These are phyloP conservation scores for Tylopilus plumbeoviolaceoides DNA, from an alignment of 768 basidiomycete genomes.

Conservation along the genomic window DNA sequence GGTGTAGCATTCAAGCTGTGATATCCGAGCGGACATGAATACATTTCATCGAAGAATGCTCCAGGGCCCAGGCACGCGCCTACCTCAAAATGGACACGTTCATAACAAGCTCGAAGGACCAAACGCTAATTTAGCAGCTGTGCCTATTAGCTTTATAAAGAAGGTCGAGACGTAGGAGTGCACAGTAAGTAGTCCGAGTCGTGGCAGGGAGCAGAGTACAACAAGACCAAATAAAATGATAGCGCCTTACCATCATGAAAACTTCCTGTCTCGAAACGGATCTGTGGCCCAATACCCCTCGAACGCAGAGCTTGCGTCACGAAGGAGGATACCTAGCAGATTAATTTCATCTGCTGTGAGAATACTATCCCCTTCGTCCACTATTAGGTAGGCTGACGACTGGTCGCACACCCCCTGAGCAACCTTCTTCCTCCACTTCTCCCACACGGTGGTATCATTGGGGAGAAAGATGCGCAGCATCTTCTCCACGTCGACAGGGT, in stretches of 20 bases:
- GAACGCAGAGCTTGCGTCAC: conserved; percentile 16
- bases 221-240: neutral
- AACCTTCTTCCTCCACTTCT: conserved; percentile 19
- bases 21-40: no score
- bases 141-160: no score
- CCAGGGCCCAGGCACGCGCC: no score
- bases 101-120: no score
- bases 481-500: conserved; percentile 2
- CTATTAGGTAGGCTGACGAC: conserved; percentile 1
- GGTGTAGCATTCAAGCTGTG: no score
- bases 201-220: no score
- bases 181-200: no score
- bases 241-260: neutral
- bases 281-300: conserved; percentile 3
- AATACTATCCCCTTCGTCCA: neutral
- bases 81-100: no score
- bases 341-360: neutral
- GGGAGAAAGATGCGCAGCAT: conserved; percentile 11
- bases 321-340: conserved; percentile 15
- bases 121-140: no score
- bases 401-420: conserved; percentile 6
- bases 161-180: no score
- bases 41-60: no score
- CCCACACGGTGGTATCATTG: conserved; percentile 22
- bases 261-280: neutral